Evolutionary conservation across 345 rosid species (phyloP).

Genomic region (Boechera divaricarpa): DNA sequence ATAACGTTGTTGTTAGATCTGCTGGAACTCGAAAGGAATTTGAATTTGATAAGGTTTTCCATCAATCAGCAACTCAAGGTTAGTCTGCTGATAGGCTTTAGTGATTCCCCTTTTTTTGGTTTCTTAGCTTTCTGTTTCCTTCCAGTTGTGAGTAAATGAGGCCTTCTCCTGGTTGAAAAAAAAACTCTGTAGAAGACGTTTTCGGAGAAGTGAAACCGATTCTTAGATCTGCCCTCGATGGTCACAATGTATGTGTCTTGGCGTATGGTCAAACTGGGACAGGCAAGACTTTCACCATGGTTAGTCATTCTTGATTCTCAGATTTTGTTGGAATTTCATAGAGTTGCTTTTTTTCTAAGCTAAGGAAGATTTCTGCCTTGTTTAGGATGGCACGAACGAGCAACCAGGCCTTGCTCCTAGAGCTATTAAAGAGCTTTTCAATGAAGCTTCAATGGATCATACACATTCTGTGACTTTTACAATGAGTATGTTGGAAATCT

Average conservation of each 20-base stretch:
- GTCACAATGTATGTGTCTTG: slow-evolving; percentile 84
- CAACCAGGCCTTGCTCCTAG: slow-evolving; percentile 82
- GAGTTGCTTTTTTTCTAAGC: background rate
- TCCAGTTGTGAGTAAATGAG: slow-evolving; percentile 49
- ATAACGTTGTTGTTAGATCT: slow-evolving; percentile 57
- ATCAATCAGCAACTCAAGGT: slow-evolving; percentile 79
- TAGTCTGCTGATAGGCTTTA: slow-evolving; percentile 42
- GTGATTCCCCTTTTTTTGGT: slow-evolving; percentile 22
- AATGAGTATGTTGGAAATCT: slow-evolving; percentile 96
- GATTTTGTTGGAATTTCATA: background rate
- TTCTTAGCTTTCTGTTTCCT: slow-evolving; percentile 42
- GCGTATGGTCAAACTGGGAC: slow-evolving; percentile 98
- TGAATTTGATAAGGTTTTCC: slow-evolving; percentile 76
- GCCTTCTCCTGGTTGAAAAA: slow-evolving; percentile 48
- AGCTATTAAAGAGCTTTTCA: slow-evolving; percentile 71
- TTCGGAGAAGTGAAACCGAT: slow-evolving; percentile 81
- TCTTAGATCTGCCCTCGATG: slow-evolving; percentile 90
- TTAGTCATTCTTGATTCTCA: slow-evolving; percentile 42
- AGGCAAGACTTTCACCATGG: slow-evolving; percentile 96
- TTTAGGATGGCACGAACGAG: slow-evolving; percentile 74
- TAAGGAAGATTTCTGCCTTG: slow-evolving; percentile 13
- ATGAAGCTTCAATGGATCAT: slow-evolving; percentile 53
- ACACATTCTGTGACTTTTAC: slow-evolving; percentile 62
- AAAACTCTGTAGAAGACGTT: slow-evolving; percentile 72
- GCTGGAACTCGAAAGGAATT: slow-evolving; percentile 74